A percentile compares a stretch with the other conserved stretches of the same genome.
phyloP scores from a whole-genome alignment of 306 rosid species.

The Ziziphus jujuba region DNA sequence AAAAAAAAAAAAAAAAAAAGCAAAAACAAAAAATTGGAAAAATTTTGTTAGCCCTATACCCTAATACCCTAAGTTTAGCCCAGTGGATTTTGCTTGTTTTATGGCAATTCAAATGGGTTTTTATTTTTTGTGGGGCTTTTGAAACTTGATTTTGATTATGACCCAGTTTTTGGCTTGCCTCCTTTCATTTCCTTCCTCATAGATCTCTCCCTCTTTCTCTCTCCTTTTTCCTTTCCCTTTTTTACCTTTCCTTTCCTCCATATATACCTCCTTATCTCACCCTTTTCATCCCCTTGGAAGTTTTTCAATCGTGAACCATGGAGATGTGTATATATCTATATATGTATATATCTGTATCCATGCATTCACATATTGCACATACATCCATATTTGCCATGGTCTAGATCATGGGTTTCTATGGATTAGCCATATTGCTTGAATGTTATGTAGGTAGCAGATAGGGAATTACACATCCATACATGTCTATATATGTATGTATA shows the following conservation, averaged over 20 bases:
- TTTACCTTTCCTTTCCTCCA: conserved; percentile 11
- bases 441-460: too few species aligned
- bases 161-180: conserved; percentile 32
- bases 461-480: too few species aligned
- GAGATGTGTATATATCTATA: background rate
- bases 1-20: conserved; percentile 22
- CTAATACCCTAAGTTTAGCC: conserved; percentile 31
- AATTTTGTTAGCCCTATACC: conserved; percentile 1
- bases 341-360: background rate
- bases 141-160: conserved; percentile 42
- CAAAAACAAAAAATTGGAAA: conserved; percentile 6
- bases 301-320: background rate
- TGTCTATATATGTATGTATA: too few species aligned
- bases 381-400: background rate
- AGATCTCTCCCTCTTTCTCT: conserved; percentile 21
- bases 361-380: background rate
- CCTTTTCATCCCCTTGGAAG: conserved; percentile 4
- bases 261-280: conserved; percentile 18
- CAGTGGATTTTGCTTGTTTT: conserved; percentile 50
- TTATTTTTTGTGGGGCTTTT: conserved; percentile 44
- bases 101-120: conserved; percentile 55
- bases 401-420: too few species aligned
- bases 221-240: too few species aligned
- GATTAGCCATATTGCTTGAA: background rate
- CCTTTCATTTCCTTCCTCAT: conserved; percentile 1